Conservation (phyloP, 1,284 basidiomycete genomes). For the Ustilago bromivora region DNA sequence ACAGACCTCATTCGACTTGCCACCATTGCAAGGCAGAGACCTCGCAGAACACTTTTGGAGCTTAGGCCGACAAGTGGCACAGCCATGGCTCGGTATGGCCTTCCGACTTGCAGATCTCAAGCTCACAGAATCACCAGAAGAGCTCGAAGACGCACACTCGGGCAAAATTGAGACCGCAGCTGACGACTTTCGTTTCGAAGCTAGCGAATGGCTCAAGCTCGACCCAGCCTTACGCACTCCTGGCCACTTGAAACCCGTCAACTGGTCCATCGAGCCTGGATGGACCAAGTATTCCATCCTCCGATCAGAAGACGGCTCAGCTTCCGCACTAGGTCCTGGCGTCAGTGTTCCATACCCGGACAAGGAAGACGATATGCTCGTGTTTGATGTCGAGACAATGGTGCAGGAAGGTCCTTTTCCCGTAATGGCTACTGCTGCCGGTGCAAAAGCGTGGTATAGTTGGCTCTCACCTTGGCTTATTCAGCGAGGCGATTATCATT, state of each 20-base stretch:
- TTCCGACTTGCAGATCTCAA: constrained; percentile 75
- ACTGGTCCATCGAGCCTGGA: constrained; percentile 82
- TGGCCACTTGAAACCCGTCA: constrained; percentile 72
- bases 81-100: constrained; percentile 86
- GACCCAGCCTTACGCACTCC: constrained; percentile 48
- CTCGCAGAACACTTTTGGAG: constrained; percentile 90
- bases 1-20: constrained; percentile 83
- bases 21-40: constrained; percentile 82
- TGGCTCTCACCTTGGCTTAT: constrained; percentile 97
- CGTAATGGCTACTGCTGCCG: constrained; percentile 89
- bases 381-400: constrained; percentile 95
- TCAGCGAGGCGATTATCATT: constrained; percentile 73
- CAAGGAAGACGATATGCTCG: constrained; percentile 78
- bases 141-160: constrained; percentile 12
- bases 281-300: constrained; percentile 86
- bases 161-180: constrained; percentile 7
- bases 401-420: constrained; percentile 84
- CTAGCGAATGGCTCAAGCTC: constrained; percentile 61
- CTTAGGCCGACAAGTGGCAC: constrained; percentile 79
- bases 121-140: constrained; percentile 76
- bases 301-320: constrained; percentile 65
- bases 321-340: constrained; percentile 50
- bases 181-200: constrained; percentile 38
- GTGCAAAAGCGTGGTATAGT: constrained; percentile 87
- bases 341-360: constrained; percentile 69